These are phyloP conservation scores for Ophiostoma fasciatum DNA, from an alignment of 2,329 filamentous ascomycete genomes.

Conservation along the genomic window DNA sequence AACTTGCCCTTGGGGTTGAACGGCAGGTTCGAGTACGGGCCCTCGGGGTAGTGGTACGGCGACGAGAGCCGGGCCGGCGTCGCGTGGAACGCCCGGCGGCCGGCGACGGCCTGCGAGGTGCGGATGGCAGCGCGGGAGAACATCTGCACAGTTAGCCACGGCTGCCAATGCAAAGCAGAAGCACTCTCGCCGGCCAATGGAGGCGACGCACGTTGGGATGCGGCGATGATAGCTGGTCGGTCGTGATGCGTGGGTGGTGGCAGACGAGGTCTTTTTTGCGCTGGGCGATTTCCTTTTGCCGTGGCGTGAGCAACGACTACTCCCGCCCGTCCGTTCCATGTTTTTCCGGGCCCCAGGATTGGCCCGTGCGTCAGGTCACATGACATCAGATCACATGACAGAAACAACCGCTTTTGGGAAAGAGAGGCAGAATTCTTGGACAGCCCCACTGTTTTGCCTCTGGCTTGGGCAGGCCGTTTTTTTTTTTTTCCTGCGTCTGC, in stretches of 20 bases:
- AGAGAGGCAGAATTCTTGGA: too few relatives aligned
- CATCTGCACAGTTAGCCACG: too few relatives aligned
- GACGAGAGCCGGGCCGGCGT: slow-evolving; percentile 72
- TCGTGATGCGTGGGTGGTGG: not conserved
- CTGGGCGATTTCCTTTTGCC: slow-evolving; percentile 9
- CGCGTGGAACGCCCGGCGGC: slow-evolving; percentile 88
- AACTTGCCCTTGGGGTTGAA: slow-evolving; percentile 89
- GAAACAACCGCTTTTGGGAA: not conserved
- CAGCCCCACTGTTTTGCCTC: not conserved
- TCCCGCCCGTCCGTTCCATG: too few relatives aligned
- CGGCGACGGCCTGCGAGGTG: slow-evolving; percentile 36
- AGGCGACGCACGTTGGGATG: too few relatives aligned
- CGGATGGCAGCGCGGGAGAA: slow-evolving; percentile 50
- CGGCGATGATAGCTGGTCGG: too few relatives aligned
- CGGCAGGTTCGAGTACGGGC: slow-evolving; percentile 83
- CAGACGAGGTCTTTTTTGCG: slow-evolving; percentile 5
- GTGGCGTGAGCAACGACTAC: slow-evolving; percentile 11
- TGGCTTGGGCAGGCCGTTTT: not conserved
- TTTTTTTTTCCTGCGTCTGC: too few relatives aligned
- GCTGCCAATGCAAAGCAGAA: too few relatives aligned
- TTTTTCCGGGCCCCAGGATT: slow-evolving; percentile 9
- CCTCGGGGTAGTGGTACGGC: slow-evolving; percentile 97
- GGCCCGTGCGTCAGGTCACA: slow-evolving; percentile 8
- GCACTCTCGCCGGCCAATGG: too few relatives aligned
- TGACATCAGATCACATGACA: not conserved